phyloP scores from a whole-genome alignment of 2,329 filamentous ascomycete species.

The Fusarium sp. region DNA sequence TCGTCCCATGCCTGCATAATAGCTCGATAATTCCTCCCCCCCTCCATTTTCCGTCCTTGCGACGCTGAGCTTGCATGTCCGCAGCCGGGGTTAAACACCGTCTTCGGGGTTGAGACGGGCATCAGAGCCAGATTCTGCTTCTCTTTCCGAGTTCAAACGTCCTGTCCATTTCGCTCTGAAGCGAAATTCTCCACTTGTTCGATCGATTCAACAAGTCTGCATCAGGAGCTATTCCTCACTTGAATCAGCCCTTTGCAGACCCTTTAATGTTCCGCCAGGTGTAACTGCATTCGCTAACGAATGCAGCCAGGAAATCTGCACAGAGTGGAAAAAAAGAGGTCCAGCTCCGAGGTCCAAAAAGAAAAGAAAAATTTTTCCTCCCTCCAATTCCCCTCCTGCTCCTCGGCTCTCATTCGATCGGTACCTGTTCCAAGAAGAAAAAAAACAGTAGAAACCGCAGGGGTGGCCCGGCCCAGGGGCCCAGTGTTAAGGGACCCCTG shows the following conservation, averaged over 20 bases:
- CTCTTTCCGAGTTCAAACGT: slow-evolving; percentile 1
- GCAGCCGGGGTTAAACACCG: slow-evolving; percentile 18
- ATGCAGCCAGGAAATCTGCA: background rate
- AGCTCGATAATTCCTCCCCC: slow-evolving; percentile 13
- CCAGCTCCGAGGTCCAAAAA: slow-evolving; percentile 6
- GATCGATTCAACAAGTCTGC: background rate
- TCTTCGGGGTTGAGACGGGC: slow-evolving; percentile 19
- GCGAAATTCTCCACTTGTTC: slow-evolving; percentile 11
- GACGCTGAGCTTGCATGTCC: slow-evolving; percentile 18
- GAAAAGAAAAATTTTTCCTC: slow-evolving; percentile 24
- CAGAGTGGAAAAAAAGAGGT: background rate
- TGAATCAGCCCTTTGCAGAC: background rate
- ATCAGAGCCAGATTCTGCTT: slow-evolving; percentile 11
- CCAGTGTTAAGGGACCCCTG: slow-evolving; percentile 26
- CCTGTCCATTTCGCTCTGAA: background rate
- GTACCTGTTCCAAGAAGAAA: slow-evolving; percentile 27
- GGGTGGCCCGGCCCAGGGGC: slow-evolving; percentile 15
- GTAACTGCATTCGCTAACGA: background rate
- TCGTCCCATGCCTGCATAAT: slow-evolving; percentile 40
- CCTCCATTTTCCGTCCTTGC: slow-evolving; percentile 4
- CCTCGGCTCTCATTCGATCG: slow-evolving; percentile 21
- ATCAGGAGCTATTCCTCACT: background rate
- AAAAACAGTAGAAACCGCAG: slow-evolving; percentile 18
- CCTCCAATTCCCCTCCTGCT: slow-evolving; percentile 13
- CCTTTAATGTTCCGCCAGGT: background rate